Evolutionary conservation across 495 filamentous ascomycete species (phyloP).

Genomic region (Lophiostoma macrostomum): DNA sequence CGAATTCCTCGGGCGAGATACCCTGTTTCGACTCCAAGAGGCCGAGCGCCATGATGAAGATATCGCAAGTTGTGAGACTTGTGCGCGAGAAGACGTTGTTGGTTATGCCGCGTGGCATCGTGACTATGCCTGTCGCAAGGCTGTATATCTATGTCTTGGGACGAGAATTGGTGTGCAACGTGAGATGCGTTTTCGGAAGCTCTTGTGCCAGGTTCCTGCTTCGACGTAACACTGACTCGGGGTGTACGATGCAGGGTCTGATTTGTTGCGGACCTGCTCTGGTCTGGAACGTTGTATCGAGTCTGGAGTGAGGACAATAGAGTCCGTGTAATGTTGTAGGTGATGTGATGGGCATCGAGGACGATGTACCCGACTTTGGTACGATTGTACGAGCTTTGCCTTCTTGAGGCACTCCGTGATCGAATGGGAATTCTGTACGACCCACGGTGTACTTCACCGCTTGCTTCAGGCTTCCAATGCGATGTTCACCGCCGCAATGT

Average conservation of each 20-base stretch:
- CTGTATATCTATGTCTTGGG: too few relatives aligned
- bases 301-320: neutral
- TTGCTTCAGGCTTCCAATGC: too few relatives aligned
- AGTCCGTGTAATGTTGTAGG: neutral
- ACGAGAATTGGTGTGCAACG: too few relatives aligned
- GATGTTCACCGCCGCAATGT: too few relatives aligned
- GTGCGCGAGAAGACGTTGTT: constrained; percentile 24
- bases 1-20: constrained; percentile 26
- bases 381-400: too few relatives aligned
- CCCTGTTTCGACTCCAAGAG: constrained; percentile 2
- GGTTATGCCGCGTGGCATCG: constrained; percentile 25
- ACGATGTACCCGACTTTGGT: too few relatives aligned
- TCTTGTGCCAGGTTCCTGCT: too few relatives aligned
- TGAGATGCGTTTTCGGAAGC: too few relatives aligned
- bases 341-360: neutral
- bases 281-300: neutral
- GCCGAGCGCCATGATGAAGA: constrained; percentile 26
- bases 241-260: too few relatives aligned
- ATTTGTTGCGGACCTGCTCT: neutral
- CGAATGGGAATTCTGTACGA: too few relatives aligned
- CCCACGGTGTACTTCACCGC: constrained; percentile 12
- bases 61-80: constrained; percentile 21
- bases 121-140: neutral
- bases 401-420: neutral
- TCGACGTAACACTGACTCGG: too few relatives aligned